Conservation (phyloP, 1,139 yeast species). For the Pichia kudriavzevii region DNA sequence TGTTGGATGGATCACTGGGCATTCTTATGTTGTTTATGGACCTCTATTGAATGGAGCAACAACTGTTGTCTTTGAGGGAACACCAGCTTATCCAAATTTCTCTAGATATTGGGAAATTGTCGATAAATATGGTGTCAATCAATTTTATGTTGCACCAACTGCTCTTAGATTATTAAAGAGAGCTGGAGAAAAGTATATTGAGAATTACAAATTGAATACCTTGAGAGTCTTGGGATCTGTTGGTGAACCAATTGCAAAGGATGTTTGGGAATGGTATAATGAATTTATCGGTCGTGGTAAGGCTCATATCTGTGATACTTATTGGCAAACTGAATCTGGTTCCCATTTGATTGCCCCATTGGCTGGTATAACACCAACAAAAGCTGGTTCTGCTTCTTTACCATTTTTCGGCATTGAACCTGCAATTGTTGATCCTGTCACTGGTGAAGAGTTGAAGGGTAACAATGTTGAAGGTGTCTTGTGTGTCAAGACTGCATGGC, state of each 20-base stretch:
- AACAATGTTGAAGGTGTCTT: slow-evolving; percentile 69
- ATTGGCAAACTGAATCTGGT: slow-evolving; percentile 83
- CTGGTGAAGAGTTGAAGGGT: slow-evolving; percentile 57
- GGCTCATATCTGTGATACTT: slow-evolving; percentile 71
- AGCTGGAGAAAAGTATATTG: slow-evolving; percentile 66
- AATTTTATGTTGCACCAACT: slow-evolving; percentile 86
- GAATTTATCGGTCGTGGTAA: slow-evolving; percentile 69
- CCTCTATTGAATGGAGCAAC: slow-evolving; percentile 75
- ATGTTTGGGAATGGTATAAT: slow-evolving; percentile 89
- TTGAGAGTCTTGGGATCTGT: slow-evolving; percentile 75
- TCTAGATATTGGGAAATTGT: slow-evolving; percentile 82
- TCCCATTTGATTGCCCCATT: slow-evolving; percentile 66
- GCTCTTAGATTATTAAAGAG: slow-evolving; percentile 77
- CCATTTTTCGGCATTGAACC: slow-evolving; percentile 74
- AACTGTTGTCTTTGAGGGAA: slow-evolving; percentile 77
- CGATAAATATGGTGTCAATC: slow-evolving; percentile 68
- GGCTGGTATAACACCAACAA: slow-evolving; percentile 68
- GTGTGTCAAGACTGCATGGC: slow-evolving; percentile 68
- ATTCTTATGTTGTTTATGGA: slow-evolving; percentile 75
- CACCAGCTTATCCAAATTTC: slow-evolving; percentile 76
- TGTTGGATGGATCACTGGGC: slow-evolving; percentile 88
- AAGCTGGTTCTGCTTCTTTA: slow-evolving; percentile 72
- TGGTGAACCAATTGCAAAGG: slow-evolving; percentile 91
- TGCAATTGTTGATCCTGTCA: slow-evolving; percentile 60
- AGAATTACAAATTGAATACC: slow-evolving; percentile 56